Conservation (phyloP, 1,139 yeast genomes). For the Suhomyces bolitotheri region DNA sequence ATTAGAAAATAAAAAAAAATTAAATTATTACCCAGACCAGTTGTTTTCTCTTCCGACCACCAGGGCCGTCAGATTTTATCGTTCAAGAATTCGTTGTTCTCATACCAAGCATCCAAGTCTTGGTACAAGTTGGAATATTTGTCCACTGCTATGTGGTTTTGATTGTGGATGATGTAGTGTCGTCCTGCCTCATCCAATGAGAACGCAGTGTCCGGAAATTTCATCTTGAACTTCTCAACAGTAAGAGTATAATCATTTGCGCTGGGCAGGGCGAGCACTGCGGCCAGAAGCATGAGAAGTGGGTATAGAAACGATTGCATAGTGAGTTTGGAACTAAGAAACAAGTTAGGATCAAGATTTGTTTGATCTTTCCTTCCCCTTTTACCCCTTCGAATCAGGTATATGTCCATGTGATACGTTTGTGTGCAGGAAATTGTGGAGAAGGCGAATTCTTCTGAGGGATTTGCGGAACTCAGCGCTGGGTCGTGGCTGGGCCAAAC, state of each 20-base stretch:
- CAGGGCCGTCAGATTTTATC: too few relatives aligned
- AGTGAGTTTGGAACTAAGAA: too few relatives aligned
- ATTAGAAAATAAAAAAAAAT: too few relatives aligned
- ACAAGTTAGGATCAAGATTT: too few relatives aligned
- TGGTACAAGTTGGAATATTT: slow-evolving; percentile 6
- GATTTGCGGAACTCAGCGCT: too few relatives aligned
- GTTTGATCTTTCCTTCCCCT: too few relatives aligned
- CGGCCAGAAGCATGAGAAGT: neutral
- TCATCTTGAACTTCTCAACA: slow-evolving; percentile 3
- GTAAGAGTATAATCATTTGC: slow-evolving; percentile 7
- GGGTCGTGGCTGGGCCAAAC: too few relatives aligned
- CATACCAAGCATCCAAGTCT: slow-evolving; percentile 11
- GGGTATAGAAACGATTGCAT: too few relatives aligned
- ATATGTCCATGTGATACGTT: neutral
- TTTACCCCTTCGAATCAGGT: neutral
- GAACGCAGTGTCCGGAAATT: slow-evolving; percentile 10
- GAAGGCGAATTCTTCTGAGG: too few relatives aligned
- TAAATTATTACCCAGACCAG: too few relatives aligned
- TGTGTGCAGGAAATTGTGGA: neutral
- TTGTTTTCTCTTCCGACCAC: too few relatives aligned
- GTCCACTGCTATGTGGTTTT: slow-evolving; percentile 7
- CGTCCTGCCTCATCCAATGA: slow-evolving; percentile 11
- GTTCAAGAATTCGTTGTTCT: slow-evolving; percentile 8
- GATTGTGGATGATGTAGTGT: slow-evolving; percentile 6
- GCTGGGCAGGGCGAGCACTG: neutral